Evolutionary conservation across 148 eudicot genomes (phyloP).

Genomic region (Rhododendron henanense): DNA sequence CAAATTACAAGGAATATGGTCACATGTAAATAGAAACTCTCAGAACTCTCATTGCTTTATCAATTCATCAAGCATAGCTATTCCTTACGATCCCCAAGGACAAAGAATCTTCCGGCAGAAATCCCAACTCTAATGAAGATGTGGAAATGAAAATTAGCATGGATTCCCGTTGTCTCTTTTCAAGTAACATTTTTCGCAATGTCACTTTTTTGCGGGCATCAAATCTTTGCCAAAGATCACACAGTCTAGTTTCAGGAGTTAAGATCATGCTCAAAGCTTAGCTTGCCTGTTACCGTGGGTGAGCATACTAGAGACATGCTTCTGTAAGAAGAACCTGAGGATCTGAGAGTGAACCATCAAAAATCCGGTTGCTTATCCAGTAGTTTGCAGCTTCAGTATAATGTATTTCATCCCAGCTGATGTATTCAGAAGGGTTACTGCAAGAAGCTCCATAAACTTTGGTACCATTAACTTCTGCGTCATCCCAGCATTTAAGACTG

Average conservation of each 20-base stretch:
- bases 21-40: neutral
- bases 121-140: neutral
- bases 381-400: constrained; percentile 54
- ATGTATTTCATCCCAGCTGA: constrained; percentile 48
- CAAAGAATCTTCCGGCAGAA: neutral
- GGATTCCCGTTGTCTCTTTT: neutral
- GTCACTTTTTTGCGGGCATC: neutral
- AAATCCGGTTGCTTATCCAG: constrained; percentile 37
- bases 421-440: constrained; percentile 21
- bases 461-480: constrained; percentile 18
- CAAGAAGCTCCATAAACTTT: constrained; percentile 22
- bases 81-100: neutral
- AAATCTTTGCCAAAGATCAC: neutral
- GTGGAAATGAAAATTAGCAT: neutral
- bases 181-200: neutral
- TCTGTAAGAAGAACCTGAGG: constrained; percentile 35
- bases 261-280: neutral
- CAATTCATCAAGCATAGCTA: neutral
- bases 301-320: constrained; percentile 23
- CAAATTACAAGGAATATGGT: too few relatives aligned
- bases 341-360: constrained; percentile 44
- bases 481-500: constrained; percentile 12
- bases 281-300: neutral
- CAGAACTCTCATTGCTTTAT: neutral
- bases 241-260: neutral